These are phyloP conservation scores for Tricholoma sp. DNA, from an alignment of 768 basidiomycete species.

Conservation along the genomic window DNA sequence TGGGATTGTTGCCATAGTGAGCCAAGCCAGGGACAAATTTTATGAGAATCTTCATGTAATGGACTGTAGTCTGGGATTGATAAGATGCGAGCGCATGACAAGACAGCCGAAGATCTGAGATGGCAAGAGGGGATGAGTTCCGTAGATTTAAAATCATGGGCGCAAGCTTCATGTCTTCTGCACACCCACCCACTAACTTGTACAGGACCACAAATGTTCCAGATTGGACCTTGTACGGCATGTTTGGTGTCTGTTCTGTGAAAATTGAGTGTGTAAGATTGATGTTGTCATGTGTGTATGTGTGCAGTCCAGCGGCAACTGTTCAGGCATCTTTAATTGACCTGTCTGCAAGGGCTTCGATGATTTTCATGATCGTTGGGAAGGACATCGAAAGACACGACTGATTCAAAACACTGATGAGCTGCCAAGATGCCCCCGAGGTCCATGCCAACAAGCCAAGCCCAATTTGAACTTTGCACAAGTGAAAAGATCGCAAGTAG, in stretches of 20 bases:
- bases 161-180: too few species aligned
- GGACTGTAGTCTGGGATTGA: too few species aligned
- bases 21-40: too few species aligned
- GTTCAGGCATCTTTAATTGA: background rate
- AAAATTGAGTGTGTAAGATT: slow-evolving; percentile 7
- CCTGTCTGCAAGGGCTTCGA: background rate
- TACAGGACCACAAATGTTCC: too few species aligned
- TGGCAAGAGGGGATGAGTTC: too few species aligned
- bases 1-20: too few species aligned
- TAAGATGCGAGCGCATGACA: too few species aligned
- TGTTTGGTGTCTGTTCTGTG: slow-evolving; percentile 4
- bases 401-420: background rate
- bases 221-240: slow-evolving; percentile 1
- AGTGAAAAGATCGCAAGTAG: background rate
- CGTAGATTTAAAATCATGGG: too few species aligned
- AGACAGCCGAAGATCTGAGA: too few species aligned
- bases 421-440: background rate
- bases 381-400: background rate
- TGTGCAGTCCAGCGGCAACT: slow-evolving; percentile 1
- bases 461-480: background rate
- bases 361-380: background rate
- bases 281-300: slow-evolving; percentile 7
- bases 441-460: background rate
- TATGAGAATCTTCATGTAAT: too few species aligned
- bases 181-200: too few species aligned